A percentile compares a stretch with the other conserved stretches of the same genome.
Conservation (phyloP, 1,139 yeast species). For the Lizanozyma gosingica region DNA sequence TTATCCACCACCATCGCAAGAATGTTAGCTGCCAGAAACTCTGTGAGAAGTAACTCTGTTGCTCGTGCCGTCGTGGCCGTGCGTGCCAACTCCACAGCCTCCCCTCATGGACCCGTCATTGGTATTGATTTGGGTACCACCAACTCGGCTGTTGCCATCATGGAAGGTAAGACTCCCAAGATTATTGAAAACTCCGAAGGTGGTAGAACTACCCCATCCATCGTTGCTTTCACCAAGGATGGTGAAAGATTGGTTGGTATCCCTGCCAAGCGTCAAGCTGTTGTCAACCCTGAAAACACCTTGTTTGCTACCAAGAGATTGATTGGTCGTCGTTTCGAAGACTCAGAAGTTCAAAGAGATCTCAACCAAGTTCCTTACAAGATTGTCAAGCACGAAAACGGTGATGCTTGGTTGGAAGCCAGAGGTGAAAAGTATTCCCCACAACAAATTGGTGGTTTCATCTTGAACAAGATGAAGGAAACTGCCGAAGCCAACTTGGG, state of each 20-base stretch:
- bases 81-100: conserved; percentile 49
- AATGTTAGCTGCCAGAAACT: conserved; percentile 41
- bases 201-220: conserved; percentile 97
- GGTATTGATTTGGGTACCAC: conserved; percentile 99
- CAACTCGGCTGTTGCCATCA: conserved; percentile 96
- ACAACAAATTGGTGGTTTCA: conserved; percentile 95
- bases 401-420: conserved; percentile 99
- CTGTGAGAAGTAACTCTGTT: conserved; percentile 19
- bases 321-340: conserved; percentile 97
- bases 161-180: conserved; percentile 96
- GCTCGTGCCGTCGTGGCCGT: neutral
- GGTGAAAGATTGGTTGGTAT: conserved; percentile 92
- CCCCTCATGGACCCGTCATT: conserved; percentile 71
- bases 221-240: conserved; percentile 95
- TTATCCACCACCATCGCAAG: conserved; percentile 4
- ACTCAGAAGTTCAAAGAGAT: conserved; percentile 93
- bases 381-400: conserved; percentile 91
- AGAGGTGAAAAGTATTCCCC: conserved; percentile 91
- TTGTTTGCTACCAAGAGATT: conserved; percentile 96
- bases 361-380: conserved; percentile 95
- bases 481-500: conserved; percentile 91
- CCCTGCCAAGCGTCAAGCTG: conserved; percentile 99
- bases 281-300: conserved; percentile 96
- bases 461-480: conserved; percentile 93
- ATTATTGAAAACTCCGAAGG: conserved; percentile 98